phyloP scores from a whole-genome alignment of 306 rosid species.

The Phaseolus lunatus region DNA sequence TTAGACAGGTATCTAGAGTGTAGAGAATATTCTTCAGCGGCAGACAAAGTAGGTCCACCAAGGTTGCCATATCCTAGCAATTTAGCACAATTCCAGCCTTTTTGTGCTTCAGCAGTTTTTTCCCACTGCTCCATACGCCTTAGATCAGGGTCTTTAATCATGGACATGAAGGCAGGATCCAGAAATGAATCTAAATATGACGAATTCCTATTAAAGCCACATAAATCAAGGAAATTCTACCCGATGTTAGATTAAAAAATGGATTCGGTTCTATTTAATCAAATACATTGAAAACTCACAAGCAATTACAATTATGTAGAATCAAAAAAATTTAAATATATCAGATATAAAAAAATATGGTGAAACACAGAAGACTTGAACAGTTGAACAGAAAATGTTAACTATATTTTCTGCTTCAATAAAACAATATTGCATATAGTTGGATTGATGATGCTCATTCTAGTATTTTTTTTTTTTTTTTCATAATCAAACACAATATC shows the following conservation, averaged over 20 bases:
- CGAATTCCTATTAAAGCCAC: conserved; percentile 65
- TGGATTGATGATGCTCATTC: conserved; percentile 9
- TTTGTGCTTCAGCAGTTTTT: conserved; percentile 91
- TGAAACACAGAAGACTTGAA: conserved; percentile 32
- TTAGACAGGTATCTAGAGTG: conserved; percentile 95
- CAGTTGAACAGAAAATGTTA: conserved; percentile 25
- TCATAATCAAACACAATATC: conserved; percentile 1
- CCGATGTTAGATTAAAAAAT: conserved; percentile 27
- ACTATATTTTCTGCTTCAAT: conserved; percentile 35
- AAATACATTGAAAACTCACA: conserved; percentile 28
- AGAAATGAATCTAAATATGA: conserved; percentile 79
- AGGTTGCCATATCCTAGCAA: conserved; percentile 94
- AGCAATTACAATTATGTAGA: conserved; percentile 30
- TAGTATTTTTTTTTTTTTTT: conserved; percentile 13
- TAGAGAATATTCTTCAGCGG: conserved; percentile 93
- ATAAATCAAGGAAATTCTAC: conserved; percentile 15
- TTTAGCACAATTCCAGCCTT: conserved; percentile 85
- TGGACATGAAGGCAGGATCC: conserved; percentile 99
- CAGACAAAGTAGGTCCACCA: conserved; percentile 89
- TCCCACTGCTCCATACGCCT: conserved; percentile 97
- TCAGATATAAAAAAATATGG: neutral
- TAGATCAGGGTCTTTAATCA: conserved; percentile 97
- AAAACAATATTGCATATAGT: conserved; percentile 23
- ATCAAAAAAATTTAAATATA: conserved; percentile 17
- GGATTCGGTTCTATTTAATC: conserved; percentile 16